Evolutionary conservation across 78 protist species (phyloP), one percentile per base, ranked within the genome.

Genomic region (Bodo saltans): DNA sequence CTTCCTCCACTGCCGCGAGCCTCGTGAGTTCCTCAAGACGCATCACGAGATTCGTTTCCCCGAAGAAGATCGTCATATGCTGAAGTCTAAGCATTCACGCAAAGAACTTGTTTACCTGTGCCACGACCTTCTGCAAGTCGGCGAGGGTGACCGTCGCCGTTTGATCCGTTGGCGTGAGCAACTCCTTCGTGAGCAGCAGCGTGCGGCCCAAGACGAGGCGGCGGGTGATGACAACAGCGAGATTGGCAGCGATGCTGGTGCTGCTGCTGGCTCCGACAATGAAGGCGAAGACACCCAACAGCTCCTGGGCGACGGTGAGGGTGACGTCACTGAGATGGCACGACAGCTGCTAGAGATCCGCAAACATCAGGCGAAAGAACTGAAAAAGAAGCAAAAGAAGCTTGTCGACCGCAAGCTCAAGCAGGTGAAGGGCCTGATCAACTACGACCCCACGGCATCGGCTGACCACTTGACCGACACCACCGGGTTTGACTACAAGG

Each of bases 311-410:
- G 33, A 11, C 26, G 87, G 34, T 52, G 85, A 47, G n/a, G 85
- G 39, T 40, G 83, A 47, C 17, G 84, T 78, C 25, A 32, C 32
- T 3, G 88, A 38, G 69, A 42, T 85, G 47, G 60, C 34, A 17
- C 37, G 47, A 17, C 35, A 67, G 32, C 78, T 85, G 68, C 74
- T 29, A 28, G 68, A 69, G 21, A 35, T 75, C 72, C 41, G 72
- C 70, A 40, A 87, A 38, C 42, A 71, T 38, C 35, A 73, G 38
- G 84, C 4, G 80, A 78, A 85, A 79, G 21, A 69, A 34, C 38
- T 37, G 41, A 52, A 41, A 67, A 67, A 25, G 37, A 41, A 78
- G 67, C 72, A 38, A 60, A 78, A 72, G 74, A 12, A 25, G 8
- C n/a, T 68, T 32, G 30, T 52, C 28, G 70, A 79, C 70, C 21